Base-by-base conservation (phyloP, 495 filamentous ascomycete genomes). In the Elaphomyces granulatus region DNA sequence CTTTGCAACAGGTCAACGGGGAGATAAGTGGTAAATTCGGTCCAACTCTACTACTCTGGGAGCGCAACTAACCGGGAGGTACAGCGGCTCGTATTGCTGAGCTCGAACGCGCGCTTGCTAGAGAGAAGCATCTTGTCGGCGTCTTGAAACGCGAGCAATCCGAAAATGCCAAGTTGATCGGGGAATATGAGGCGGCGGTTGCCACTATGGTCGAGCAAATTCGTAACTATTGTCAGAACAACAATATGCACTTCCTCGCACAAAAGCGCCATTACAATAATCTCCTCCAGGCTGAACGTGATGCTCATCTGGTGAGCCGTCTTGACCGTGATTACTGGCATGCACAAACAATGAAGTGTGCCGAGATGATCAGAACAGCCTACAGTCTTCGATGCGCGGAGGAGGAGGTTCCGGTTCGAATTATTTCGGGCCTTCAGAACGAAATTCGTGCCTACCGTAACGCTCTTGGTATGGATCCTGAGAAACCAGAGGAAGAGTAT, bases 311-410 rank as follows among this genome's bases (percentile, higher is more conserved):
- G 34, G 62, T 74, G 15, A 64, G 73, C 48, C 66, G 75, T 7
- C 46, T 80, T n/a, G 70, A 75, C 43, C 74, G 74, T n/a, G 71
- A 75, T 36, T 65, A 74, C 43, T 78, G 74, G 75, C 75, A 80
- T 47, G 64, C 67, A 4, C 66, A 69, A 45, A 66, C 67, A 31
- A 65, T 71, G 62, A 63, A 64, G 38, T 64, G 61, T 30, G 62
- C 66, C 3, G 63, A 68, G 38, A 71, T 73, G 67, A 60, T 73
- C 20, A 62, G 69, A 8, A 67, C 60, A 16, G 66, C 69, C 2
- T 60, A 69, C 39, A 60, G 61, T 31, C 44, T 73, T 7, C 59
- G 68, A 12, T 68, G 61, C 35, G 64, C 70, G 30, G 68, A 71
- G 43, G 69, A 73, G 16, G 64, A 65, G 17, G 26, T 55, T 18